phyloP scores from a whole-genome alignment of 176 grass and related monocot genomes.

The Paspalum notatum region DNA sequence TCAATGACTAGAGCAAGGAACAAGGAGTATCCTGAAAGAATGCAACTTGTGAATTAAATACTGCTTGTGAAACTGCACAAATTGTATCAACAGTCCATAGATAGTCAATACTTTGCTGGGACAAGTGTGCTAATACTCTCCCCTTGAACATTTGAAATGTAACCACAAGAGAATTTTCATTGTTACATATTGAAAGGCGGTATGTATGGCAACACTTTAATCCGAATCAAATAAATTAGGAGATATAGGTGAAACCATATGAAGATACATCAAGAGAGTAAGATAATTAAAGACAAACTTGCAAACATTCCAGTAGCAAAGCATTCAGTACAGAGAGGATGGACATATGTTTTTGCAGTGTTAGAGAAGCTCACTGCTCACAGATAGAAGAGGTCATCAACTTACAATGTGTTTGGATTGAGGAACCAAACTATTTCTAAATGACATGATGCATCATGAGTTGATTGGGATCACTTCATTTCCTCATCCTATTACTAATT shows the following conservation, averaged over 20 bases:
- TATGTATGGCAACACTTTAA: neutral
- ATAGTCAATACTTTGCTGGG: neutral
- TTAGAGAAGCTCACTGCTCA: too few relatives aligned
- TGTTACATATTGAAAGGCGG: neutral
- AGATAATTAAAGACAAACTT: neutral
- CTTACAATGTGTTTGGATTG: too few relatives aligned
- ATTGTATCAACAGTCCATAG: neutral
- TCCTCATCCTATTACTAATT: too few relatives aligned
- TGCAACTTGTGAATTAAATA: neutral
- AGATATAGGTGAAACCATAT: neutral
- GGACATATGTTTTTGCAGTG: neutral
- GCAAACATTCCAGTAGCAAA: neutral
- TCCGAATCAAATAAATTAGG: neutral
- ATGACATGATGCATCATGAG: too few relatives aligned
- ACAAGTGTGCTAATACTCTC: too few relatives aligned
- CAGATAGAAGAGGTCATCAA: too few relatives aligned
- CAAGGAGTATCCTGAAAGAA: conserved; percentile 74
- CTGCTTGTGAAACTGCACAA: conserved; percentile 7
- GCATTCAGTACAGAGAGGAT: neutral
- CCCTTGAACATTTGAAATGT: too few relatives aligned
- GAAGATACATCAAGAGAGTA: neutral
- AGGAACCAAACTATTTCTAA: too few relatives aligned
- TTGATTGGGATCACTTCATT: too few relatives aligned
- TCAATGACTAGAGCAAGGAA: conserved; percentile 87
- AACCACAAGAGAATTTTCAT: too few relatives aligned